Conservation (phyloP, 352 stramenopile species). For the Pythium oligandrum region DNA sequence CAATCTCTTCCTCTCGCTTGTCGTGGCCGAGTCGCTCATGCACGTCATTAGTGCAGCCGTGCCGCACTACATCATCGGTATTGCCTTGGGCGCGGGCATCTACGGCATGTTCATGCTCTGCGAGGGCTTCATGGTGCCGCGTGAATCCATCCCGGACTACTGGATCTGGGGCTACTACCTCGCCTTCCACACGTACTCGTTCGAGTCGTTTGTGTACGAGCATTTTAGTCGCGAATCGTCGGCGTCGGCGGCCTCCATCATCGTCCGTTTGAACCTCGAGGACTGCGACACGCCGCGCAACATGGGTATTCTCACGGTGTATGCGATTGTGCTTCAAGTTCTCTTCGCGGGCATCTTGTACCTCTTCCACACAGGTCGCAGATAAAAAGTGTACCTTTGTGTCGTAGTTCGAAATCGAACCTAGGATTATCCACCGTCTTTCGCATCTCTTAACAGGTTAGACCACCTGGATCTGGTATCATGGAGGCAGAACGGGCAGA, state of each 20-base stretch:
- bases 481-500: too few relatives aligned
- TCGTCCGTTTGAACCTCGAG: slow-evolving; percentile 20
- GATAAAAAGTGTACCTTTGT: slow-evolving; percentile 13
- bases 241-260: slow-evolving; percentile 8
- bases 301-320: slow-evolving; percentile 26
- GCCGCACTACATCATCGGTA: slow-evolving; percentile 56
- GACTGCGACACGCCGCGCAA: slow-evolving; percentile 20
- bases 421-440: too few relatives aligned
- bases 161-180: slow-evolving; percentile 57
- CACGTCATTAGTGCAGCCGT: slow-evolving; percentile 37
- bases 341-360: slow-evolving; percentile 44
- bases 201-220: slow-evolving; percentile 48
- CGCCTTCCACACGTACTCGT: slow-evolving; percentile 55
- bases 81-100: slow-evolving; percentile 40
- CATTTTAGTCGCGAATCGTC: slow-evolving; percentile 24
- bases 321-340: slow-evolving; percentile 22
- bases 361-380: slow-evolving; percentile 52
- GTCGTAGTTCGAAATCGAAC: too few relatives aligned
- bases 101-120: slow-evolving; percentile 54
- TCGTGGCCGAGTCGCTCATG: slow-evolving; percentile 44
- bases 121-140: slow-evolving; percentile 44
- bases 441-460: too few relatives aligned
- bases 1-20: slow-evolving; percentile 44
- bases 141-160: slow-evolving; percentile 29
- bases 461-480: too few relatives aligned